Evolutionary conservation across 2,329 filamentous ascomycete species (phyloP).

Genomic region (Fusarium torreyae): DNA sequence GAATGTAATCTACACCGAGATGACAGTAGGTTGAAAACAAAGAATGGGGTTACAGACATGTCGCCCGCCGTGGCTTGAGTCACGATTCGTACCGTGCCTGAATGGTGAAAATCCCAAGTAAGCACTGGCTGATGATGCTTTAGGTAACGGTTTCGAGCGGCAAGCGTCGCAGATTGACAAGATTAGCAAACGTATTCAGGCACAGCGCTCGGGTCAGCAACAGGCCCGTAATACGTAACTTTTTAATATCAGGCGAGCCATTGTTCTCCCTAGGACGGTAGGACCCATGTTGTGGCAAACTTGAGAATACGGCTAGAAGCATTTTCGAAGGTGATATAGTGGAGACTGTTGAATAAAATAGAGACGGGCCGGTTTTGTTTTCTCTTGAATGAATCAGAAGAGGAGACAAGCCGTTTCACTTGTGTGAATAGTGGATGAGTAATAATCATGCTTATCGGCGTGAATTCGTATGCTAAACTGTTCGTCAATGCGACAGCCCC

Average conservation of each 20-base stretch:
- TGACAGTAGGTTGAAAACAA: conserved; percentile 13
- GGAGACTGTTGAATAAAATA: conserved; percentile 22
- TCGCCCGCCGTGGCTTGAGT: conserved; percentile 2
- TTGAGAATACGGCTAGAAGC: conserved; percentile 43
- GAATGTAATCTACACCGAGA: conserved; percentile 31
- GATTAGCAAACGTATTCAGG: conserved; percentile 37
- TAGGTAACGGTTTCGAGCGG: conserved; percentile 39
- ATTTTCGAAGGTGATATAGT: conserved; percentile 39
- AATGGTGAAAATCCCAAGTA: conserved; percentile 6
- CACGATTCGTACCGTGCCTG: conserved; percentile 4
- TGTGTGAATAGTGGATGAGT: conserved; percentile 32
- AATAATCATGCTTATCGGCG: conserved; percentile 22
- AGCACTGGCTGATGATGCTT: not conserved
- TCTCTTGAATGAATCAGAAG: conserved; percentile 29
- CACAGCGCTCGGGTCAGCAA: conserved; percentile 30
- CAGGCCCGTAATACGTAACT: conserved; percentile 38
- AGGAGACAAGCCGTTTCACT: conserved; percentile 39
- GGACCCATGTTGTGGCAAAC: conserved; percentile 42
- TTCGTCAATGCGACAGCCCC: conserved; percentile 36
- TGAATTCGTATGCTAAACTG: conserved; percentile 13
- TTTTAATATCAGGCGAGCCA: conserved; percentile 38
- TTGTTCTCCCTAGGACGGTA: conserved; percentile 4
- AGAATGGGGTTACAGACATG: conserved; percentile 9
- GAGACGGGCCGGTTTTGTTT: conserved; percentile 29
- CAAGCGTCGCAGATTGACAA: conserved; percentile 38